phyloP scores from a whole-genome alignment of 2,329 filamentous ascomycete genomes.

The Dendrostoma leiphaemia region DNA sequence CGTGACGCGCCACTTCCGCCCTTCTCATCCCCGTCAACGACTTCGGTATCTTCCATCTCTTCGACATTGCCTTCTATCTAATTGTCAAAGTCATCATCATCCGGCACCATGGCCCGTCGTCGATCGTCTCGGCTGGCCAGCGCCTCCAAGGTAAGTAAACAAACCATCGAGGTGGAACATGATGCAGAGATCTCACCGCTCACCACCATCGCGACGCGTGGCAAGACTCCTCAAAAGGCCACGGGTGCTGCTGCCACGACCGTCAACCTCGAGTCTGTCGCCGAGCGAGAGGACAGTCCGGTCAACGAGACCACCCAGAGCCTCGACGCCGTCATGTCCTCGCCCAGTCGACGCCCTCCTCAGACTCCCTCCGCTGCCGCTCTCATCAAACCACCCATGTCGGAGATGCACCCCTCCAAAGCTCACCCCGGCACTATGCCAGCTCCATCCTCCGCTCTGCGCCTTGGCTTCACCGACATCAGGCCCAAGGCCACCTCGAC shows the following conservation, averaged over 20 bases:
- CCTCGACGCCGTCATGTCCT: slow-evolving; percentile 33
- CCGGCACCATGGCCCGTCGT: slow-evolving; percentile 17
- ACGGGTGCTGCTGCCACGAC: slow-evolving; percentile 20
- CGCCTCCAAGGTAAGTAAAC: slow-evolving; percentile 15
- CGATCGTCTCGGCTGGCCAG: slow-evolving; percentile 20
- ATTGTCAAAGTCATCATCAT: neutral
- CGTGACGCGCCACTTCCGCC: neutral
- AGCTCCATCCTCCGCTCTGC: slow-evolving; percentile 73
- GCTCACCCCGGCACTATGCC: slow-evolving; percentile 69
- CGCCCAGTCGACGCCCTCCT: slow-evolving; percentile 31
- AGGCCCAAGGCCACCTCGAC: slow-evolving; percentile 51
- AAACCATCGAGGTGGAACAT: slow-evolving; percentile 7
- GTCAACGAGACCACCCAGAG: slow-evolving; percentile 26
- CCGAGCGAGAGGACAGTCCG: slow-evolving; percentile 41
- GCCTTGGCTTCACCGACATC: slow-evolving; percentile 79
- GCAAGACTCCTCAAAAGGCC: slow-evolving; percentile 22
- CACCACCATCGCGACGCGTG: slow-evolving; percentile 9
- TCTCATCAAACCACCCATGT: slow-evolving; percentile 66
- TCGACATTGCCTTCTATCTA: neutral
- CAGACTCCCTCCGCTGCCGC: slow-evolving; percentile 64
- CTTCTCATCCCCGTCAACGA: too few relatives aligned
- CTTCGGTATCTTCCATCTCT: too few relatives aligned
- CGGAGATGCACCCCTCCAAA: slow-evolving; percentile 91
- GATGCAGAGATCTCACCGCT: slow-evolving; percentile 1
- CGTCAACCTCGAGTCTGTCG: slow-evolving; percentile 40